phyloP scores from a whole-genome alignment of 441 rosid species.

The Pelargonium fulgidum region DNA sequence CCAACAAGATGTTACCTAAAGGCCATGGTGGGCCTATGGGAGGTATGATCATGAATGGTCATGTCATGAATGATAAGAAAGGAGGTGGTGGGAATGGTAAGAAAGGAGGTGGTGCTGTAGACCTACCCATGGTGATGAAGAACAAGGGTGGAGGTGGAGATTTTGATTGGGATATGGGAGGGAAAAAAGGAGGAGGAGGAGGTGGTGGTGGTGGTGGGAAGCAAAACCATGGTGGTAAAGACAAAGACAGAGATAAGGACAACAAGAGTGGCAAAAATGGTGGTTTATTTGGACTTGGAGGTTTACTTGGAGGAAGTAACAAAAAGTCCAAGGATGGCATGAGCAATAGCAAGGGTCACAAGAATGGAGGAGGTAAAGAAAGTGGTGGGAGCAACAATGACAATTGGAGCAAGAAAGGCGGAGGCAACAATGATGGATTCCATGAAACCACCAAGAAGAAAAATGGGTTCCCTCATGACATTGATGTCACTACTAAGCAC shows the following conservation, averaged over 20 bases:
- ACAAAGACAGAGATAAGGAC: conserved; percentile 34
- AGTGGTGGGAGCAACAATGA: conserved; percentile 16
- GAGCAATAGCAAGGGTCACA: conserved; percentile 30
- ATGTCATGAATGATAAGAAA: conserved; percentile 26
- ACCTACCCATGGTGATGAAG: conserved; percentile 39
- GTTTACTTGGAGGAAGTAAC: too few species aligned
- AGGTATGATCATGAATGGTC: conserved; percentile 25
- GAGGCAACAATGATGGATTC: not conserved
- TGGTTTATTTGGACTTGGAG: conserved; percentile 46
- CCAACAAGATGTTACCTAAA: conserved; percentile 41
- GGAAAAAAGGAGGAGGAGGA: conserved; percentile 48
- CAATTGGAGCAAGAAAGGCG: not conserved
- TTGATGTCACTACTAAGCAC: not conserved
- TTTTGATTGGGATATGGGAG: conserved; percentile 32
- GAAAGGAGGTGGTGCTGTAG: conserved; percentile 32
- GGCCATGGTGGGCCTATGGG: conserved; percentile 33
- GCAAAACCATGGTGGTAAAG: conserved; percentile 10
- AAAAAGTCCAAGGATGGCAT: conserved; percentile 35
- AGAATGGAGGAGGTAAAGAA: conserved; percentile 26
- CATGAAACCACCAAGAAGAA: not conserved
- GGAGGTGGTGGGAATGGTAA: conserved; percentile 32
- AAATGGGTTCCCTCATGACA: not conserved
- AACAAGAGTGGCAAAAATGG: conserved; percentile 37
- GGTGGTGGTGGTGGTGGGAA: conserved; percentile 30
- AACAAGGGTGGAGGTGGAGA: conserved; percentile 34